Conservation (phyloP, 2,329 filamentous ascomycete genomes). For the Clarireedia monteithiana region DNA sequence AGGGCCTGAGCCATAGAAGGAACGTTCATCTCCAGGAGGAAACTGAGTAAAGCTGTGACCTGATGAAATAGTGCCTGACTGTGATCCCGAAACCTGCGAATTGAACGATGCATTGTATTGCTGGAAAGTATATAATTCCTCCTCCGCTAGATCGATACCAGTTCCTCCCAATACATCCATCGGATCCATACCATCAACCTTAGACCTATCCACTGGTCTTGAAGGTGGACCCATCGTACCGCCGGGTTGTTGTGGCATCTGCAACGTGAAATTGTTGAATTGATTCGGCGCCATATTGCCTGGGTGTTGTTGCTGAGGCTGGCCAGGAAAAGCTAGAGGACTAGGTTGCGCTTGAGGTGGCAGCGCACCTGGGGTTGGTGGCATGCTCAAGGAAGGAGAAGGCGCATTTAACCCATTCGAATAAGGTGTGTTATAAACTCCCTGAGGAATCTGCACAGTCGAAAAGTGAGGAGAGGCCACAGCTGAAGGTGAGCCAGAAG, state of each 20-base stretch:
- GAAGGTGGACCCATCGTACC: constrained; percentile 51
- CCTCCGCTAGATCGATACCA: constrained; percentile 78
- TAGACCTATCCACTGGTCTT: constrained; percentile 45
- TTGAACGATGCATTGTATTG: constrained; percentile 49
- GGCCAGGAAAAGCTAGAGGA: constrained; percentile 18
- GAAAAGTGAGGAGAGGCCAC: constrained; percentile 26
- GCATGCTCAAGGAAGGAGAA: constrained; percentile 18
- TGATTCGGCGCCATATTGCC: constrained; percentile 1
- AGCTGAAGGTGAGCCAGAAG: constrained; percentile 22
- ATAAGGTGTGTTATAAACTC: constrained; percentile 30
- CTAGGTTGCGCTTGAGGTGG: constrained; percentile 21
- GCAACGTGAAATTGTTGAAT: constrained; percentile 20
- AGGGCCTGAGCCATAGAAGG: constrained; percentile 57
- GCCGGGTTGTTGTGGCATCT: constrained; percentile 31
- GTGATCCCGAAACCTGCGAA: constrained; percentile 34
- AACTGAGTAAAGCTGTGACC: constrained; percentile 46
- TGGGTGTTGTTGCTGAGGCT: constrained; percentile 11
- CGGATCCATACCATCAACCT: constrained; percentile 63
- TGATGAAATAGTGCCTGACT: constrained; percentile 33
- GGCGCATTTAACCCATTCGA: constrained; percentile 23
- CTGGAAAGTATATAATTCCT: constrained; percentile 73
- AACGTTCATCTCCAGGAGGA: constrained; percentile 44
- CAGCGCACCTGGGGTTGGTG: constrained; percentile 25
- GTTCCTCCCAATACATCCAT: constrained; percentile 79
- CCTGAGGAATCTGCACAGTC: constrained; percentile 24